Evolutionary conservation across 2,329 filamentous ascomycete species (phyloP).

Genomic region (Fusarium globosum): DNA sequence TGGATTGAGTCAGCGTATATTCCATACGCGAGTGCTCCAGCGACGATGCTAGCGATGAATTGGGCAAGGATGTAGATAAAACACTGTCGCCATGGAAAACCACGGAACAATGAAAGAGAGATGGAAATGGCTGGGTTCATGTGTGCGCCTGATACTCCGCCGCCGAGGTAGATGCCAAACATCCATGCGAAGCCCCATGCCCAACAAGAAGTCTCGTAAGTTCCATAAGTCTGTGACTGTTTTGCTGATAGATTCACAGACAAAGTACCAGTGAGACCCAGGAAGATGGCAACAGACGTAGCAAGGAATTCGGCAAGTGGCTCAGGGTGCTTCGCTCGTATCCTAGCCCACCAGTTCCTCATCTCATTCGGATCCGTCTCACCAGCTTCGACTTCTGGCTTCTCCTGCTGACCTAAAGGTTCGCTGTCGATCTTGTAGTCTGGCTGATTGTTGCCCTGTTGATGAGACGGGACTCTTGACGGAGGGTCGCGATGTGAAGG

Average conservation of each 20-base stretch:
- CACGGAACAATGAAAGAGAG: slow-evolving; percentile 50
- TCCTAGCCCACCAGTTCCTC: slow-evolving; percentile 40
- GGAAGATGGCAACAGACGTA: slow-evolving; percentile 30
- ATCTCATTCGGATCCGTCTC: slow-evolving; percentile 24
- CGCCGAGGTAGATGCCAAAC: slow-evolving; percentile 42
- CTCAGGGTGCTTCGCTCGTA: slow-evolving; percentile 37
- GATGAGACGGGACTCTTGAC: neutral
- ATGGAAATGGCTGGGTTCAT: slow-evolving; percentile 53
- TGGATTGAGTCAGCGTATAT: slow-evolving; percentile 26
- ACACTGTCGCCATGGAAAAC: slow-evolving; percentile 52
- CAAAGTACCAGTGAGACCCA: slow-evolving; percentile 30
- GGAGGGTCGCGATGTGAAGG: neutral
- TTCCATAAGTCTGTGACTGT: slow-evolving; percentile 24
- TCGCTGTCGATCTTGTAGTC: slow-evolving; percentile 32
- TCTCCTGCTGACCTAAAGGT: slow-evolving; percentile 29
- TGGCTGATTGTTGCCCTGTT: neutral
- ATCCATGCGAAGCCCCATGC: slow-evolving; percentile 43
- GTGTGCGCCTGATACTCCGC: slow-evolving; percentile 46
- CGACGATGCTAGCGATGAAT: slow-evolving; percentile 12
- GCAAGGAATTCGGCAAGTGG: slow-evolving; percentile 40
- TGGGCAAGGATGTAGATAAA: slow-evolving; percentile 8
- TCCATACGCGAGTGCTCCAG: slow-evolving; percentile 11
- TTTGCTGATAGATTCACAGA: slow-evolving; percentile 34
- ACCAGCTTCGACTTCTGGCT: slow-evolving; percentile 21
- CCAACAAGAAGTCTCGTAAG: slow-evolving; percentile 41